Conservation (phyloP, 805 yeast species). For the Barnettozyma siamensis region DNA sequence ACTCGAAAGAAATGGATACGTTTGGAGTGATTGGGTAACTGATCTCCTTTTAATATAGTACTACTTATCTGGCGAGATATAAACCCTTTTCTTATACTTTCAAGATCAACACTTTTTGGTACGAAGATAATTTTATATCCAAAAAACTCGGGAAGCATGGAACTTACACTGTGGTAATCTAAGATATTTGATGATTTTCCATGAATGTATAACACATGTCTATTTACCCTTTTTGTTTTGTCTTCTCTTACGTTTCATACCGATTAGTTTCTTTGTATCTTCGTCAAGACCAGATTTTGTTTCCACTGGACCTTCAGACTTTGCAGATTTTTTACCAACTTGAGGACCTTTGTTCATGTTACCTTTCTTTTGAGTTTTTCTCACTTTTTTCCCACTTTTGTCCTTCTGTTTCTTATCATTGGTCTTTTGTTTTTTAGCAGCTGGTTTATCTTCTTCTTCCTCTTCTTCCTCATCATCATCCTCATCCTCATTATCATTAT, state of each 20-base stretch:
- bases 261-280: constrained; percentile 58
- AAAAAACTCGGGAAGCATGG: too few relatives aligned
- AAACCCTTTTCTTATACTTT: too few relatives aligned
- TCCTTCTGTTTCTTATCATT: constrained; percentile 11
- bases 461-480: constrained; percentile 9
- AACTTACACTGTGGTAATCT: neutral
- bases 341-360: constrained; percentile 38
- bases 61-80: too few relatives aligned
- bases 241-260: constrained; percentile 62
- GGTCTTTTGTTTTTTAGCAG: constrained; percentile 11
- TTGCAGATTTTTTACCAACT: constrained; percentile 13
- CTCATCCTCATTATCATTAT: constrained; percentile 22
- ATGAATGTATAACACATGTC: neutral
- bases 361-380: constrained; percentile 32
- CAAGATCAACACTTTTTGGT: too few relatives aligned
- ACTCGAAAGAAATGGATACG: too few relatives aligned
- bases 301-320: constrained; percentile 10
- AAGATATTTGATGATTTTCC: too few relatives aligned
- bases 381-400: constrained; percentile 1
- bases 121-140: too few relatives aligned
- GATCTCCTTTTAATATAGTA: too few relatives aligned
- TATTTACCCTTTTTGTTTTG: constrained; percentile 34
- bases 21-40: too few relatives aligned
- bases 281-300: constrained; percentile 39
- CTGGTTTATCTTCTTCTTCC: constrained; percentile 14